Evolutionary conservation across 2,329 filamentous ascomycete genomes (phyloP).

Genomic region (Trichoderma koningiopsis): DNA sequence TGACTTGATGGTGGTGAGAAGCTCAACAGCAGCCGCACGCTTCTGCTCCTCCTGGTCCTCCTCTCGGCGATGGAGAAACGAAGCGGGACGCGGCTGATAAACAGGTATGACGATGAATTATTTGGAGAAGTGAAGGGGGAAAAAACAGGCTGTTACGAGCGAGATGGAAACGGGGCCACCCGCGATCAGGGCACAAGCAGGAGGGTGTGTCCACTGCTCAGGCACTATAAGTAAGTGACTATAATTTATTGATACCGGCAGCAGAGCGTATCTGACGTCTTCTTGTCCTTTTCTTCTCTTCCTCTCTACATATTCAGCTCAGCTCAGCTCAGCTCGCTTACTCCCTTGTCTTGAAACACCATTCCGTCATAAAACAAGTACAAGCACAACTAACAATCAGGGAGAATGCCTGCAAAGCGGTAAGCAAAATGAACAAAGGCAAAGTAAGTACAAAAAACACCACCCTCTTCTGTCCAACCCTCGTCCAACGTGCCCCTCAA

Average conservation of each 20-base stretch:
- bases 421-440: not conserved
- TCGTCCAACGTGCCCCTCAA: conserved; percentile 10
- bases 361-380: not conserved
- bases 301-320: not conserved
- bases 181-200: conserved; percentile 14
- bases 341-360: not conserved
- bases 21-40: not conserved
- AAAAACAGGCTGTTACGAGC: not conserved
- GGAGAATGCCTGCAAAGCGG: not conserved
- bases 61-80: not conserved
- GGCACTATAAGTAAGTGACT: not conserved
- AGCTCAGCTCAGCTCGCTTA: not conserved
- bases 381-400: not conserved
- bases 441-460: not conserved
- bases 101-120: not conserved
- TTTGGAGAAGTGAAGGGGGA: not conserved
- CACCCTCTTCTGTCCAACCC: conserved; percentile 12
- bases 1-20: not conserved
- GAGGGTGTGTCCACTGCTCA: conserved; percentile 12
- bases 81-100: not conserved
- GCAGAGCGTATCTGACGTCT: not conserved
- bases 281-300: not conserved
- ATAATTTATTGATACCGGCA: not conserved
- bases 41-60: not conserved
- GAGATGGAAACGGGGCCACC: conserved; percentile 5